Evolutionary conservation across 129 eudicot species (phyloP).

Genomic region (Glebionis coronaria): DNA sequence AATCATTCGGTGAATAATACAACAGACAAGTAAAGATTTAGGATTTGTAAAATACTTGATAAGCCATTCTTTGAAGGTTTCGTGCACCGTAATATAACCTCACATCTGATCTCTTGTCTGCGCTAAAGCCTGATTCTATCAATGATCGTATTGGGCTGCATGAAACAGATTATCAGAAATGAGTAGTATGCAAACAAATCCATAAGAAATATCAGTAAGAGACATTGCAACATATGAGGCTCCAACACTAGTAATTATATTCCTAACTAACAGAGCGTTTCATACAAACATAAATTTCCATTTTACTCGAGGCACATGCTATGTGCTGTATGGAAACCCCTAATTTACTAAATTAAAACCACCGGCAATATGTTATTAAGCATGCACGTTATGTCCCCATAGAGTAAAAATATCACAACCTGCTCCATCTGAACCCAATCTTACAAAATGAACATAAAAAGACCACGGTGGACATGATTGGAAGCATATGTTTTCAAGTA

Average conservation of each 20-base stretch:
- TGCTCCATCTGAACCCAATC: no score
- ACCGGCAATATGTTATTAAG: no score
- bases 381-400: no score
- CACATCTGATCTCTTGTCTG: constrained; percentile 84
- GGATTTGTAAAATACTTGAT: constrained; percentile 50
- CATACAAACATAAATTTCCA: no score
- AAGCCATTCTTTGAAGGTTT: constrained; percentile 89
- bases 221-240: constrained; percentile 6
- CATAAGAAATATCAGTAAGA: background rate
- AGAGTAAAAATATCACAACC: no score
- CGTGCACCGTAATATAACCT: constrained; percentile 92
- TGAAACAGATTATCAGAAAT: constrained; percentile 16
- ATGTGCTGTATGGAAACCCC: no score
- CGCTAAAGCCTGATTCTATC: constrained; percentile 84
- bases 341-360: no score
- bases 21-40: constrained; percentile 8
- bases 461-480: no score
- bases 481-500: no score
- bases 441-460: no score
- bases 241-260: background rate
- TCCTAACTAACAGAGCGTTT: no score
- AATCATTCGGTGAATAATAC: background rate
- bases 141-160: constrained; percentile 90
- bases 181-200: constrained; percentile 7
- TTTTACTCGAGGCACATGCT: no score